Evolutionary conservation across 495 filamentous ascomycete genomes (phyloP), one percentile per base, ranked within the genome.

Genomic region (Hypomontagnella submonticulosa): DNA sequence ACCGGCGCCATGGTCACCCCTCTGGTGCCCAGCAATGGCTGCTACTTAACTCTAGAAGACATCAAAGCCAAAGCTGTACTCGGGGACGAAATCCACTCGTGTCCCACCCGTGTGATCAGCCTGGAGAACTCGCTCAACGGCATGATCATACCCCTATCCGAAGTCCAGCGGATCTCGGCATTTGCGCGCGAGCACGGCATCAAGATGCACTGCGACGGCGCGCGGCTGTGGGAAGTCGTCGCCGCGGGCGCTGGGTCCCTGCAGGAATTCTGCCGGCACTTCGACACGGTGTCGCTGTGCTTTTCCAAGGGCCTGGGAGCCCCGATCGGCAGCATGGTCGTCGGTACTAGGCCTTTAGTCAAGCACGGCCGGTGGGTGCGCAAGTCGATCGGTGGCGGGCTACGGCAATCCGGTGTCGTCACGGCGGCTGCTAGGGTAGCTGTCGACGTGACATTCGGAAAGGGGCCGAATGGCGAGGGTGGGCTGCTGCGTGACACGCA

Each of bases 231-330:
- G 89, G 88, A 92, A 61, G 89, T 88, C 0, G 83, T 84, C 11
- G 80, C 80, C 4, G 76, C 85, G 0, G 81, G 81, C 1, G 82
- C 83, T 3, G 83, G 86, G 1, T 80, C 73, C 15, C 72, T 96
- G 15, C 63, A 80, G 10, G 90, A 92, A 1, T 95, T 86, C 71
- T 80, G 87, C 34, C 81, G 71, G 37, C 78, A 86, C 44, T 90
- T 92, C 63, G 92, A 96, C 63, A 91, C 86, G 46, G 80, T 92
- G 1, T 88, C 84, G 57, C 79, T 96, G 8, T 95, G 91, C 72
- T 92, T 96, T 65, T 88, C 84, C 10, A 96, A 96, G 73, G 90
- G 90, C 0, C 75, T 96, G 0, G 92, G 92, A 1, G 92, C 92
- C 0, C 92, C 92, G 0, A 87, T 95, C 46, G 92, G 92, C 0